Base-by-base conservation (phyloP, 2,329 filamentous ascomycete genomes). In the Teratosphaeria gauchensis region DNA sequence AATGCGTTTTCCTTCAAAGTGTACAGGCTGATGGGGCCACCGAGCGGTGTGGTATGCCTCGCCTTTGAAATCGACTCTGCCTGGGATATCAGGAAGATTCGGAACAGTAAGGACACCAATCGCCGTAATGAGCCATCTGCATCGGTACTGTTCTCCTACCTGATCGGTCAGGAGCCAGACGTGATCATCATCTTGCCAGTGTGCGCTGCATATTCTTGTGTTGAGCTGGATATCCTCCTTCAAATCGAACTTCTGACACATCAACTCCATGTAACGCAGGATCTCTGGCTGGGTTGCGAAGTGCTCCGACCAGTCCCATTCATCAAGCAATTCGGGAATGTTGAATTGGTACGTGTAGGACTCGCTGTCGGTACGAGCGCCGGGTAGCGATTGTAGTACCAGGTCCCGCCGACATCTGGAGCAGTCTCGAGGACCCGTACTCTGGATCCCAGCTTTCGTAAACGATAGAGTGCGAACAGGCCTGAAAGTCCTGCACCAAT, bases 171-270 rank as follows among this genome's bases (percentile, higher is more conserved):
- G 63, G 16, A 69, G 67, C 75, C 76, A 77, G 0, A 59, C 62
- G 11, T 65, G 62, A 5, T 51, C 62, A 0, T 61, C 48, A 4
- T 74, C 67, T 54, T 75, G 66, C 63, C 68, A 78, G 2, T 66
- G 64, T 2, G 74, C 74, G 0, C 66, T 65, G 3, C 62, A 58
- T 6, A 78, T 63, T 11, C 79, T 76, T 0, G 80, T 82, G 58
- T 83, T 79, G 68, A 84, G 84, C 1, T 77, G 73, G 14, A 76
- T 76, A 60, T 85, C 82, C 64, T 84, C 84, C 65, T 78, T 81
- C 38, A 86, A 71, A 24, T 77, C 72, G 11, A 84, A 80, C 76
- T 53, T 80, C 77, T 56, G 84, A 83, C n/a, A 85, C 79, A 52
- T 84, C 80, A 70, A 71, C 19, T 82, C 76, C 64, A 86, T 86